phyloP scores from a whole-genome alignment of 1,139 yeast species.

The Pichia sp. region DNA sequence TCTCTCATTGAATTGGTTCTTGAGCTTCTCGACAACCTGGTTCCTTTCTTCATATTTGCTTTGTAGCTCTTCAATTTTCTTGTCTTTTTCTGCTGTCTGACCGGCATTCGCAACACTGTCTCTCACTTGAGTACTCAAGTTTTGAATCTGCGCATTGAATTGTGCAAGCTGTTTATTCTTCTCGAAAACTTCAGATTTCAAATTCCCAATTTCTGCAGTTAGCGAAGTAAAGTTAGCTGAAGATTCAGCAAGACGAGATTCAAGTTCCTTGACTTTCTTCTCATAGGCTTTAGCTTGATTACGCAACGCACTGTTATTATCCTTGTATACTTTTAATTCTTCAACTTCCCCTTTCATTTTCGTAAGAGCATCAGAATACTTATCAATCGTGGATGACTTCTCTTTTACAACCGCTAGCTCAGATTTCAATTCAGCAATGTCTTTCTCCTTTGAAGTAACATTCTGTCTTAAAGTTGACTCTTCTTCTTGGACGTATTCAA shows the following conservation, averaged over 20 bases:
- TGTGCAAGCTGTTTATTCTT: slow-evolving; percentile 37
- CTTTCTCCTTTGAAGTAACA: slow-evolving; percentile 38
- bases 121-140: slow-evolving; percentile 34
- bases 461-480: slow-evolving; percentile 43
- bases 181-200: slow-evolving; percentile 37
- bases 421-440: slow-evolving; percentile 41
- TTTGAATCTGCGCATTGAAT: slow-evolving; percentile 26
- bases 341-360: slow-evolving; percentile 56
- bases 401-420: slow-evolving; percentile 40
- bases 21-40: slow-evolving; percentile 24
- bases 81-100: neutral
- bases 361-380: slow-evolving; percentile 45
- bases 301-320: slow-evolving; percentile 66
- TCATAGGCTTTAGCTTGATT: slow-evolving; percentile 41
- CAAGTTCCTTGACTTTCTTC: slow-evolving; percentile 32
- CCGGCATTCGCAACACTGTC: neutral
- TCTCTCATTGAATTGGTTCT: slow-evolving; percentile 28
- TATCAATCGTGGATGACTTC: slow-evolving; percentile 38
- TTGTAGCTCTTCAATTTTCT: slow-evolving; percentile 10
- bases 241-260: slow-evolving; percentile 33
- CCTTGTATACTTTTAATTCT: slow-evolving; percentile 66
- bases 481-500: slow-evolving; percentile 48
- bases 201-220: slow-evolving; percentile 31
- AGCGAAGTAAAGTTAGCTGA: slow-evolving; percentile 31
- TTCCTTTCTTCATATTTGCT: slow-evolving; percentile 15